Evolutionary conservation across 2,329 filamentous ascomycete species (phyloP).

Genomic region (Mycogone perniciosa): DNA sequence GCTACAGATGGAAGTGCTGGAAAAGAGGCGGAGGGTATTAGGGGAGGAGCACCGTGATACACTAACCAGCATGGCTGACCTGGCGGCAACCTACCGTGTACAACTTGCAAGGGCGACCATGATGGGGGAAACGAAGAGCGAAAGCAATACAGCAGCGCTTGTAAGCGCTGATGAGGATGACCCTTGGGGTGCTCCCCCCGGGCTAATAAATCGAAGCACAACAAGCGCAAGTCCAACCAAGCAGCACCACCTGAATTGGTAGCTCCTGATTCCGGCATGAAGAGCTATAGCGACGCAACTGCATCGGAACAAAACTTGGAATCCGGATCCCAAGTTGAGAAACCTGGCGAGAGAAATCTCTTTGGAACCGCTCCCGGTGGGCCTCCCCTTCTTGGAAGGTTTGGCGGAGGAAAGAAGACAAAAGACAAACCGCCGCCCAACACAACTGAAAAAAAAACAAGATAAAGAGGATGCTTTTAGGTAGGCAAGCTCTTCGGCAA

Average conservation of each 20-base stretch:
- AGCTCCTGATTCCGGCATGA: background rate
- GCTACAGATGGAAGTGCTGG: too few species aligned
- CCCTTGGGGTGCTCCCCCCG: constrained; percentile 7
- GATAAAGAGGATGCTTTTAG: constrained; percentile 37
- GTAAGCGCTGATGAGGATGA: constrained; percentile 10
- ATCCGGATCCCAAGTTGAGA: constrained; percentile 1
- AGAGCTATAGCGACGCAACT: too few species aligned
- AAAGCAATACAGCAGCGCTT: background rate
- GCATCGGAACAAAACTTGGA: background rate
- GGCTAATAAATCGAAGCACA: constrained; percentile 26
- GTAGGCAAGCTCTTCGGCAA: constrained; percentile 40
- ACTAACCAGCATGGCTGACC: too few species aligned
- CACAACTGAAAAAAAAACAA: constrained; percentile 2
- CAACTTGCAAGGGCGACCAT: too few species aligned
- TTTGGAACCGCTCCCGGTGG: too few species aligned
- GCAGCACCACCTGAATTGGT: background rate
- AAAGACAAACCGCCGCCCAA: background rate
- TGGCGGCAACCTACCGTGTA: too few species aligned
- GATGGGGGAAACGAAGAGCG: too few species aligned
- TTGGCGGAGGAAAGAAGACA: too few species aligned
- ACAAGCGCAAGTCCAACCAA: constrained; percentile 25
- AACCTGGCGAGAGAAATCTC: background rate
- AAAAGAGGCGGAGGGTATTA: too few species aligned
- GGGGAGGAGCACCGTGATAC: too few species aligned
- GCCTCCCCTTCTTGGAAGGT: too few species aligned